These are phyloP conservation scores for Microdochium paspali DNA, from an alignment of 2,329 filamentous ascomycete species.

Conservation along the genomic window DNA sequence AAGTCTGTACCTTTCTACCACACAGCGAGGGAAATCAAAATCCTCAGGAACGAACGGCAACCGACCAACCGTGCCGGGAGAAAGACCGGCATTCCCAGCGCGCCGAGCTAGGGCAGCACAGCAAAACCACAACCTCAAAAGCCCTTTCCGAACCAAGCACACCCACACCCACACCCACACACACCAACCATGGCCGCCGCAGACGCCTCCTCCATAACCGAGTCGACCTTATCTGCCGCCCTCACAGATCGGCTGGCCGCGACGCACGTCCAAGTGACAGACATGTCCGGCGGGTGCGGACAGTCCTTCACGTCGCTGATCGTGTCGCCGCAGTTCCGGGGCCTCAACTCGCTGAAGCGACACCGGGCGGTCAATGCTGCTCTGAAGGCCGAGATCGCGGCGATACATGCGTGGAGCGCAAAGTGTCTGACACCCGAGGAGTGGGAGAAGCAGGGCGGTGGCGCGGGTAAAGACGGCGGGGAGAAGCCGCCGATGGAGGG, in stretches of 20 bases:
- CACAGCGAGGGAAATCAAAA: too few relatives aligned
- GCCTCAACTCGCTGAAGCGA: conserved; percentile 69
- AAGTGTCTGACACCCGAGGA: conserved; percentile 90
- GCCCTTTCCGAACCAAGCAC: too few relatives aligned
- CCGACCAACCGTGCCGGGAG: too few relatives aligned
- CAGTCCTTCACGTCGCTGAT: conserved; percentile 51
- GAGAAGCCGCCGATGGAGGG: conserved; percentile 33
- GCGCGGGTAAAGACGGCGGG: conserved; percentile 11
- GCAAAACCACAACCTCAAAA: too few relatives aligned
- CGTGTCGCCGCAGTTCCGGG: conserved; percentile 58
- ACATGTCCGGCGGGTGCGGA: conserved; percentile 70
- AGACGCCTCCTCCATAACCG: conserved; percentile 57
- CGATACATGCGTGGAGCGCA: conserved; percentile 90
- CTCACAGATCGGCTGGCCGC: conserved; percentile 64
- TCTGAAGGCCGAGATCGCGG: conserved; percentile 78
- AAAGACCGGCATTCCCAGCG: too few relatives aligned
- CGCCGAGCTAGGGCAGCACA: too few relatives aligned
- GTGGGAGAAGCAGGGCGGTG: conserved; percentile 55
- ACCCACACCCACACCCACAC: background rate
- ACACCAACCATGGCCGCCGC: conserved; percentile 23
- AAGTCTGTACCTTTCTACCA: too few relatives aligned
- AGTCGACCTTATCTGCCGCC: conserved; percentile 58
- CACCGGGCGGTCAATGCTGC: conserved; percentile 79
- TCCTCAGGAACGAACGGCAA: too few relatives aligned
- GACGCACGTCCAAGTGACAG: conserved; percentile 75